Percentiles rank a stretch among this genome's conserved stretches.
These are phyloP conservation scores for Wickerhamiella parazyma DNA, from an alignment of 805 yeast genomes.

Conservation along the genomic window DNA sequence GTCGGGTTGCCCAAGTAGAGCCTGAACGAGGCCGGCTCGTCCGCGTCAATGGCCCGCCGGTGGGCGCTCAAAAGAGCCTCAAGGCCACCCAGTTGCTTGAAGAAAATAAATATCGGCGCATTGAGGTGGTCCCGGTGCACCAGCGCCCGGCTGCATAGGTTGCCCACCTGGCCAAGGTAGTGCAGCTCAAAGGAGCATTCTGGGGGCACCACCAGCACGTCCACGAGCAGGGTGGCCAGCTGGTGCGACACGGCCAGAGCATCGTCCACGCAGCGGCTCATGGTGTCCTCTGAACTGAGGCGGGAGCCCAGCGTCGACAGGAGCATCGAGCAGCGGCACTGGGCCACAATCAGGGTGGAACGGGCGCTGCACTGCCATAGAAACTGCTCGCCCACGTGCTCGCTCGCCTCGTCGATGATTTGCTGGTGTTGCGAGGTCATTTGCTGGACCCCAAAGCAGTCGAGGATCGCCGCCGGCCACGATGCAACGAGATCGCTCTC, in stretches of 20 bases:
- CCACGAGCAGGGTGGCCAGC: neutral
- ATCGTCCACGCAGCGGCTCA: neutral
- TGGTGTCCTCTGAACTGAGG: neutral
- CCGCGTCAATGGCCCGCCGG: neutral
- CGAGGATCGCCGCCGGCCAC: constrained; percentile 2
- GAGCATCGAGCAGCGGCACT: neutral
- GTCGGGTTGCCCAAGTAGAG: neutral
- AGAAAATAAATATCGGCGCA: neutral
- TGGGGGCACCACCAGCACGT: neutral
- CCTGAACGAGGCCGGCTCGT: neutral
- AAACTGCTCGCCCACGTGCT: neutral
- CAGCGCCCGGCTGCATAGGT: neutral
- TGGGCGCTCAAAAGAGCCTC: neutral
- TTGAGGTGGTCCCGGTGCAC: neutral
- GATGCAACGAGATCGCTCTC: constrained; percentile 4
- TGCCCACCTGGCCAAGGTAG: constrained; percentile 1
- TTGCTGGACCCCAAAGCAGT: constrained; percentile 4
- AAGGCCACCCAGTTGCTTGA: constrained; percentile 6
- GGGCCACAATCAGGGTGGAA: neutral
- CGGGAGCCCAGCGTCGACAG: neutral
- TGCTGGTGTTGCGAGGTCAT: constrained; percentile 1
- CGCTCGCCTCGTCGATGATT: neutral
- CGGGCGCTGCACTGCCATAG: neutral
- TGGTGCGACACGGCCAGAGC: neutral
- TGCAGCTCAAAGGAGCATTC: neutral